Base-by-base conservation (phyloP, 306 rosid genomes). In the Luffa aegyptiaca region DNA sequence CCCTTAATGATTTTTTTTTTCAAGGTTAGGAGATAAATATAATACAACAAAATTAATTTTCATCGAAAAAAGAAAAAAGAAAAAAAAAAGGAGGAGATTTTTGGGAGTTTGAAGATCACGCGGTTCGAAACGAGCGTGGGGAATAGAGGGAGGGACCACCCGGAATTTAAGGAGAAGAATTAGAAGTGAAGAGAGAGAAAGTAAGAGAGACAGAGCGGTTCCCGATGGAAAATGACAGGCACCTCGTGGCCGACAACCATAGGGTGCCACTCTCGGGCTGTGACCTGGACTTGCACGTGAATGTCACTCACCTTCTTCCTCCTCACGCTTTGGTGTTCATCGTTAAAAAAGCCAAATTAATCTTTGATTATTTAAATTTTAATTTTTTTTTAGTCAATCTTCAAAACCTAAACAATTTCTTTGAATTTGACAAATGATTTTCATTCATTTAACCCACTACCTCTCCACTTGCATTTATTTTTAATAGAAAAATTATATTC, bases 211-310 rank as follows among this genome's bases (percentile, higher is more conserved):
- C 72, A 42, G 56, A 75, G 42, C 61, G 10, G 82, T 82, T 79
- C 90, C 83, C 91, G 46, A 78, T 78, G 58, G 18, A 46, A 55
- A 69, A 76, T 6, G 61, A 78, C 80, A 79, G 48, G 20, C 77
- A 80, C 83, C 86, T 86, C 88, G 91, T 87, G 91, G 86, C 83
- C 84, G 89, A 85, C 91, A 85, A 83, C 87, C 33, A 78, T 90
- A 63, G 66, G 88, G 64, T 68, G 85, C 69, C 26, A 82, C 82
- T 76, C 82, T 59, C 12, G 3, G 21, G 62, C 48, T 35, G 59
- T 55, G 66, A 68, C 52, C 73, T 44, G 37, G 76, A 44, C 9
- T 11, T 80, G 73, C 86, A 86, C 91, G 88, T 88, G 91, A 79
- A 59, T 42, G 8, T n/a, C 69, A 71, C 80, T 69, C 57, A 16